phyloP scores from a whole-genome alignment of 2,329 filamentous ascomycete genomes.

The Cercospora nicotianae region DNA sequence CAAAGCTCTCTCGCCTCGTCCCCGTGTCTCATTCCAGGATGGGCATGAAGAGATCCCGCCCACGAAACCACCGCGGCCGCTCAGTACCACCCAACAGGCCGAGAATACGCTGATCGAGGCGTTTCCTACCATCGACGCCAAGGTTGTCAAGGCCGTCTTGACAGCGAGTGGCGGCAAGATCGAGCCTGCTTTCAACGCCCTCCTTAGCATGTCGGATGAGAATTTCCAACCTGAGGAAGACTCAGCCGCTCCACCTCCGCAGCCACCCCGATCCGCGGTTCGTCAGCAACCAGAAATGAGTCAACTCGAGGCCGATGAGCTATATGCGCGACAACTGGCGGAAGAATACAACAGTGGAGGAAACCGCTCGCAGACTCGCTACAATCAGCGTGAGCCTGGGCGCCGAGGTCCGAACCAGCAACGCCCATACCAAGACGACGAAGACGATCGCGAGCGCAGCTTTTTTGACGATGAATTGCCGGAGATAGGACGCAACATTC shows the following conservation, averaged over 20 bases:
- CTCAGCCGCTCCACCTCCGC: constrained; percentile 53
- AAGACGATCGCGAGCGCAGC: constrained; percentile 70
- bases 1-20: constrained; percentile 45
- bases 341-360: constrained; percentile 69
- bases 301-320: constrained; percentile 87
- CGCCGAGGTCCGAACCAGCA: constrained; percentile 43
- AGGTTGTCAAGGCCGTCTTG: constrained; percentile 84
- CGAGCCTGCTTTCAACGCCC: constrained; percentile 92
- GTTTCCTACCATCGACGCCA: constrained; percentile 77
- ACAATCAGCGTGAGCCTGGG: constrained; percentile 41
- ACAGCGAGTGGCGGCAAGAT: constrained; percentile 82
- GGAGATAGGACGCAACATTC: constrained; percentile 86
- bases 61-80: constrained; percentile 79
- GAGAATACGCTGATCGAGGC: constrained; percentile 89
- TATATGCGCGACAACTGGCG: constrained; percentile 87
- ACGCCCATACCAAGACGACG: constrained; percentile 51
- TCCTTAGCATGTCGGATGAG: constrained; percentile 67
- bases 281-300: constrained; percentile 65
- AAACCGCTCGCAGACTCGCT: constrained; percentile 33
- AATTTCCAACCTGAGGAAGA: constrained; percentile 50
- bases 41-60: constrained; percentile 58
- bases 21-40: constrained; percentile 50
- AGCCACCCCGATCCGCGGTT: constrained; percentile 77
- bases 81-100: constrained; percentile 79
- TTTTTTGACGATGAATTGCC: constrained; percentile 97